These are phyloP conservation scores for Ciborinia camelliae DNA, from an alignment of 2,329 filamentous ascomycete genomes.

Conservation along the genomic window DNA sequence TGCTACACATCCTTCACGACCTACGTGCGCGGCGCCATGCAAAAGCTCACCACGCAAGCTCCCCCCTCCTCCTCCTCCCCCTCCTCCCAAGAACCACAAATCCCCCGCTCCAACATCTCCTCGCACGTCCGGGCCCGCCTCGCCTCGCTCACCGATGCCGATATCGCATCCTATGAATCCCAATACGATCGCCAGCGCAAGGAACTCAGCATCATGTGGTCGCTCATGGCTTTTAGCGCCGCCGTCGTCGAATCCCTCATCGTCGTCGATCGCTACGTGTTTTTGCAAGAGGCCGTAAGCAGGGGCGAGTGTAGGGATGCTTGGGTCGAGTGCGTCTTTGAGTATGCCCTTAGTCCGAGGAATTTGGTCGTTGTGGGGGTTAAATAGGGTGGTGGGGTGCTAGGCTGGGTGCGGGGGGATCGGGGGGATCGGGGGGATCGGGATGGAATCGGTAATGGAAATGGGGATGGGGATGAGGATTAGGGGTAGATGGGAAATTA, in stretches of 20 bases:
- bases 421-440: not conserved
- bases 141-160: conserved; percentile 66
- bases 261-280: conserved; percentile 86
- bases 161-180: conserved; percentile 68
- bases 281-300: conserved; percentile 75
- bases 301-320: conserved; percentile 63
- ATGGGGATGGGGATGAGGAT: too few species aligned
- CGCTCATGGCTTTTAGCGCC: conserved; percentile 92
- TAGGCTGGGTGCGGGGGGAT: not conserved
- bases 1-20: conserved; percentile 72
- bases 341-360: conserved; percentile 78
- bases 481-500: too few species aligned
- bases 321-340: conserved; percentile 94
- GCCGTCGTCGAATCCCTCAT: conserved; percentile 86
- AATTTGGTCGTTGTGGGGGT: conserved; percentile 93
- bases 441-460: not conserved
- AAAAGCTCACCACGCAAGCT: conserved; percentile 60
- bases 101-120: conserved; percentile 44
- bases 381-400: conserved; percentile 47
- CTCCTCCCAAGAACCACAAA: not conserved
- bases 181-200: conserved; percentile 65
- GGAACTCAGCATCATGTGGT: conserved; percentile 86
- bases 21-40: conserved; percentile 78
- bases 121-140: conserved; percentile 63
- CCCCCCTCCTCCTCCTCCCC: not conserved